Percentiles rank a stretch among this genome's conserved stretches.
Evolutionary conservation across 345 rosid species (phyloP).

Genomic region (Alliaria petiolata): DNA sequence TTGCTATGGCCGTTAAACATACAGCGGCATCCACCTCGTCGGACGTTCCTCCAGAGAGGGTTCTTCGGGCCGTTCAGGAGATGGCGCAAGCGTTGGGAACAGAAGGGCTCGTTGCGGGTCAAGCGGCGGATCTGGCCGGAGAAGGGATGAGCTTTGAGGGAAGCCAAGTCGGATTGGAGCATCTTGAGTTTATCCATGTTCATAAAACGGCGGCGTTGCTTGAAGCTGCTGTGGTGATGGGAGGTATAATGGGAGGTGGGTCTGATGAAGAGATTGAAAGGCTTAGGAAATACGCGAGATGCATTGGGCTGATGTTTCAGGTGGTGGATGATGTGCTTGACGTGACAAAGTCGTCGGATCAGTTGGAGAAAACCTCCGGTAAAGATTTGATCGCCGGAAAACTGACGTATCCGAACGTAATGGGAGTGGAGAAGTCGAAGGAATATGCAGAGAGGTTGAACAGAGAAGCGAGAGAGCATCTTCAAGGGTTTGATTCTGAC

Average conservation of each 20-base stretch:
- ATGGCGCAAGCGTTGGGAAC: slow-evolving; percentile 46
- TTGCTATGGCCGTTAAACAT: too few species aligned
- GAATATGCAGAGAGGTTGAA: slow-evolving; percentile 48
- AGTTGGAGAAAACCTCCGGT: slow-evolving; percentile 70
- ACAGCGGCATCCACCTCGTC: too few species aligned
- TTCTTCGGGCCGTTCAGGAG: slow-evolving; percentile 49
- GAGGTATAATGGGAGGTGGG: slow-evolving; percentile 67
- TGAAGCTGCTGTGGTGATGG: slow-evolving; percentile 52
- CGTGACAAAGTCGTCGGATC: slow-evolving; percentile 62
- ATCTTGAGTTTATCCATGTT: slow-evolving; percentile 60
- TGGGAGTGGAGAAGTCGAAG: slow-evolving; percentile 58
- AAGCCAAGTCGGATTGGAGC: slow-evolving; percentile 35
- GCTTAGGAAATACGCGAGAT: slow-evolving; percentile 53
- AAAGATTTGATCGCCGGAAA: slow-evolving; percentile 65
- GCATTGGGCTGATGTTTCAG: slow-evolving; percentile 63
- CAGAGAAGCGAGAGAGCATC: slow-evolving; percentile 43
- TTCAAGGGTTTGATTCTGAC: slow-evolving; percentile 45
- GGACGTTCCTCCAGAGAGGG: slow-evolving; percentile 39
- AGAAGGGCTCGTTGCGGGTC: slow-evolving; percentile 71
- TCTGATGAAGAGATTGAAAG: slow-evolving; percentile 50
- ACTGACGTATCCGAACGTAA: slow-evolving; percentile 54
- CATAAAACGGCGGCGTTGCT: slow-evolving; percentile 65
- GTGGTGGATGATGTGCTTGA: slow-evolving; percentile 83
- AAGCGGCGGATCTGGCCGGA: slow-evolving; percentile 52
- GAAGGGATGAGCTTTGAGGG: slow-evolving; percentile 31